Conservation (phyloP, 1,284 basidiomycete genomes). For the Sporisorium scitamineum region DNA sequence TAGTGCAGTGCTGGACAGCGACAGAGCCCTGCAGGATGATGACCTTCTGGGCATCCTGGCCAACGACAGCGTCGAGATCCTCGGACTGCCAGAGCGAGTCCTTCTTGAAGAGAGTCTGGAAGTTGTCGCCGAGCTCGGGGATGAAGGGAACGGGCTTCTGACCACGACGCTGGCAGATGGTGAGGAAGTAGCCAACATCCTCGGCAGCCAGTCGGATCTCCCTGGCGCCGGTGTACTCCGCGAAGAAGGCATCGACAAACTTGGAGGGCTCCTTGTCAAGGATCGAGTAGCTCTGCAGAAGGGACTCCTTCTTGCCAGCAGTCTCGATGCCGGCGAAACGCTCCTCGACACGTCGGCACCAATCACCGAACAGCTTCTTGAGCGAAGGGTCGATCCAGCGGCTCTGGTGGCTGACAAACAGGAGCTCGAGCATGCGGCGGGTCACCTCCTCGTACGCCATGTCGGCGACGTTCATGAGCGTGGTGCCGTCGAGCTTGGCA, state of each 20-base stretch:
- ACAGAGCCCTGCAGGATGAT: slow-evolving; percentile 97
- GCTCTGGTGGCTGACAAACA: slow-evolving; percentile 90
- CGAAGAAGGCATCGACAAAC: slow-evolving; percentile 87
- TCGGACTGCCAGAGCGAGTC: slow-evolving; percentile 98
- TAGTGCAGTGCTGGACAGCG: slow-evolving; percentile 85
- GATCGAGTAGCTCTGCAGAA: slow-evolving; percentile 80
- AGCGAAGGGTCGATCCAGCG: slow-evolving; percentile 96
- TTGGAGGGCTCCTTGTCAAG: slow-evolving; percentile 82
- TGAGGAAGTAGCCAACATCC: slow-evolving; percentile 94
- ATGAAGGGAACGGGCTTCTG: slow-evolving; percentile 99
- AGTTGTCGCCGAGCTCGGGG: slow-evolving; percentile 86
- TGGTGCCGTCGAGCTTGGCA: slow-evolving; percentile 72
- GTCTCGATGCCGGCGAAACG: slow-evolving; percentile 73
- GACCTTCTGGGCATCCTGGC: slow-evolving; percentile 91
- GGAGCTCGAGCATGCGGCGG: slow-evolving; percentile 87
- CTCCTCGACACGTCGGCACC: slow-evolving; percentile 91
- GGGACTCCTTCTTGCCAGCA: slow-evolving; percentile 56
- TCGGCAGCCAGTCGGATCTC: slow-evolving; percentile 92
- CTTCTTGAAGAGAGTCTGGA: slow-evolving; percentile 80
- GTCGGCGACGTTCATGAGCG: slow-evolving; percentile 83
- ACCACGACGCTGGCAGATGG: slow-evolving; percentile 90
- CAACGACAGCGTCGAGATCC: slow-evolving; percentile 97
- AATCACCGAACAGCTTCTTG: slow-evolving; percentile 94
- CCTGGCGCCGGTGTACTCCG: slow-evolving; percentile 81
- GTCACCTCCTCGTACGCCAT: slow-evolving; percentile 99